A percentile compares a stretch with the other conserved stretches of the same genome.
Conservation (phyloP, 805 yeast species). For the Suhomyces vadensis region DNA sequence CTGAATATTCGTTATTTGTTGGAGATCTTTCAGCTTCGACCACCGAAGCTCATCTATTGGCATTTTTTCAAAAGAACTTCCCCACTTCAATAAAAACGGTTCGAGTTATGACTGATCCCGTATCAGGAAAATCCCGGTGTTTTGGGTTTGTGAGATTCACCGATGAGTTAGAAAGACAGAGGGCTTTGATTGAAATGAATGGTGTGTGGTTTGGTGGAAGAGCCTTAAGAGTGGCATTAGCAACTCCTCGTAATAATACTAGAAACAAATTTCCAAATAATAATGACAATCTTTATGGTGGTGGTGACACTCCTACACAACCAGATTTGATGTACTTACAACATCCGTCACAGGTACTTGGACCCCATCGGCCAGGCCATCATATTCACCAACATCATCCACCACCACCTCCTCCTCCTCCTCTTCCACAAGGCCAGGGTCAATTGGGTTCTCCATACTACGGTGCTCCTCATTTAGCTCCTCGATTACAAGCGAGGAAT, state of each 20-base stretch:
- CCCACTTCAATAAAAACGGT: constrained; percentile 70
- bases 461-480: constrained; percentile 8
- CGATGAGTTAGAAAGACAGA: constrained; percentile 64
- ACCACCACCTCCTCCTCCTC: neutral
- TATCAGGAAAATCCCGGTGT: constrained; percentile 73
- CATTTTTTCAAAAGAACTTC: constrained; percentile 68
- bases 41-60: constrained; percentile 75
- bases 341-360: neutral
- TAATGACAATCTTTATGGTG: constrained; percentile 1
- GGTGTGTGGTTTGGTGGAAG: constrained; percentile 81
- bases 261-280: constrained; percentile 5
- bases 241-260: constrained; percentile 59
- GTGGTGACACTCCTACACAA: constrained; percentile 11
- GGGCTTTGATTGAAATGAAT: constrained; percentile 73
- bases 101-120: constrained; percentile 83
- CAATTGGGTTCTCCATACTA: constrained; percentile 5
- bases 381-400: constrained; percentile 1
- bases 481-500: neutral
- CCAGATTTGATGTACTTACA: constrained; percentile 19
- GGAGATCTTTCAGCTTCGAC: constrained; percentile 79
- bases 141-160: constrained; percentile 81
- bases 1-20: constrained; percentile 78
- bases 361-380: too few relatives aligned
- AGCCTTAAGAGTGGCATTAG: constrained; percentile 73
- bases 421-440: neutral